phyloP scores from a whole-genome alignment of 2,329 filamentous ascomycete genomes.

The Sporothrix schenckii region DNA sequence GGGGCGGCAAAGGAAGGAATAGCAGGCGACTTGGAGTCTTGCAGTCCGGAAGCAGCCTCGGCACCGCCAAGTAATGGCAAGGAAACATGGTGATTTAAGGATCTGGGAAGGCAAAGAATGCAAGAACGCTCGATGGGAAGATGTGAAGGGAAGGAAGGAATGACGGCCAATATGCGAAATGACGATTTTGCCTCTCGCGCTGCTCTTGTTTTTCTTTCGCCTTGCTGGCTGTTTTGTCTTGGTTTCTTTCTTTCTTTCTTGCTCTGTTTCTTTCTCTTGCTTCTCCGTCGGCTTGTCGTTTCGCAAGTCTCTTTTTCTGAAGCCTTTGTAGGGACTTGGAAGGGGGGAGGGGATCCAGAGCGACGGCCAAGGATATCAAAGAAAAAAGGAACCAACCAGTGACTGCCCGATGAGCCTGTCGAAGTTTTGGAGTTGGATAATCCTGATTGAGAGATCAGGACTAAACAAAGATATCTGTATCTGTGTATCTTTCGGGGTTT shows the following conservation, averaged over 20 bases:
- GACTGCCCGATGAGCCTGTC: neutral
- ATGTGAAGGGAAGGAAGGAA: neutral
- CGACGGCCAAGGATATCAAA: neutral
- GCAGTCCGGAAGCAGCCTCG: neutral
- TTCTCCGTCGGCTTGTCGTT: neutral
- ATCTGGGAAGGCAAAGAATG: neutral
- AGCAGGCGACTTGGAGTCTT: neutral
- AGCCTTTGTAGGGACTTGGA: neutral
- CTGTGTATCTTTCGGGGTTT: too few relatives aligned
- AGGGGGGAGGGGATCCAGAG: neutral
- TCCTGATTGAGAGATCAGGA: too few relatives aligned
- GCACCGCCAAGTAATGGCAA: neutral
- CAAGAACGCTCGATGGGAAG: neutral
- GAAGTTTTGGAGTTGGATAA: too few relatives aligned
- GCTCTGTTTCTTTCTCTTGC: neutral
- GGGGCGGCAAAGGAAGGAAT: neutral
- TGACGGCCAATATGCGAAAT: neutral
- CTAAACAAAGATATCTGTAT: too few relatives aligned
- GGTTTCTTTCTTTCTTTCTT: neutral
- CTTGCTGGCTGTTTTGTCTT: neutral
- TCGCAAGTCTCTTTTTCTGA: neutral
- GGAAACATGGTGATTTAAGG: neutral
- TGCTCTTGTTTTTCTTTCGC: neutral
- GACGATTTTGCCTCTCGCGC: neutral
- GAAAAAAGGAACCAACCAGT: constrained; percentile 1